phyloP scores from a whole-genome alignment of 257 asterid species.

The Gynochthodes officinalis region DNA sequence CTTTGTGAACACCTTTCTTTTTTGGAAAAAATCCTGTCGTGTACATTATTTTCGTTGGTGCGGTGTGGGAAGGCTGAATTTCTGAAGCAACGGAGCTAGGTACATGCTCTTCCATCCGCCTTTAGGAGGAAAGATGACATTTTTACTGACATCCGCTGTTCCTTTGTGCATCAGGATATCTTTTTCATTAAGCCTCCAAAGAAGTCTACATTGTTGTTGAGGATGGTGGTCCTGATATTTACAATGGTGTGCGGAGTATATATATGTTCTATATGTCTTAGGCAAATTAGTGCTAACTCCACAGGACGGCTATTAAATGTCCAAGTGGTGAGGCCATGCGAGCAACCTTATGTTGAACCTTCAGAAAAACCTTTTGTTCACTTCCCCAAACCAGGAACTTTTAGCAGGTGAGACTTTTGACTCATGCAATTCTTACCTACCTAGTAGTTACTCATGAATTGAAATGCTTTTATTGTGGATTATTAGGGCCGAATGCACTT shows the following conservation, averaged over 20 bases:
- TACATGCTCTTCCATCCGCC: background rate
- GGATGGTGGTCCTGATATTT: conserved; percentile 70
- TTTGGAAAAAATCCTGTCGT: background rate
- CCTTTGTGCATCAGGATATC: conserved; percentile 59
- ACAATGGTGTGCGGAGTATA: conserved; percentile 79
- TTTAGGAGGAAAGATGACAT: conserved; percentile 1
- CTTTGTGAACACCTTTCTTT: background rate
- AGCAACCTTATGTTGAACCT: conserved; percentile 39
- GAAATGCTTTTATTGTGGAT: conserved; percentile 18
- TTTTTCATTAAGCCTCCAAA: conserved; percentile 50
- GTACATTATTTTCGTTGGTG: background rate
- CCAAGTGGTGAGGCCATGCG: conserved; percentile 58
- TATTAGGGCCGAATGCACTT: conserved; percentile 74
- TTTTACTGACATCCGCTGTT: conserved; percentile 18
- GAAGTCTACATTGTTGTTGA: conserved; percentile 55
- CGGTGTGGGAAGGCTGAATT: background rate
- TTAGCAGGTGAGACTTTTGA: conserved; percentile 51
- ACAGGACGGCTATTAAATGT: conserved; percentile 32
- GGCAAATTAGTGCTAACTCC: conserved; percentile 47
- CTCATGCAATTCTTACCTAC: background rate
- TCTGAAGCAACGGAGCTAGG: background rate
- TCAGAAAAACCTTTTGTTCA: conserved; percentile 59
- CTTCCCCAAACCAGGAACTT: conserved; percentile 76
- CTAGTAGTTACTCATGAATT: background rate
- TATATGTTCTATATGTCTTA: conserved; percentile 67